Evolutionary conservation across 2,329 filamentous ascomycete genomes (phyloP).

Genomic region (Penicillium nordicum): DNA sequence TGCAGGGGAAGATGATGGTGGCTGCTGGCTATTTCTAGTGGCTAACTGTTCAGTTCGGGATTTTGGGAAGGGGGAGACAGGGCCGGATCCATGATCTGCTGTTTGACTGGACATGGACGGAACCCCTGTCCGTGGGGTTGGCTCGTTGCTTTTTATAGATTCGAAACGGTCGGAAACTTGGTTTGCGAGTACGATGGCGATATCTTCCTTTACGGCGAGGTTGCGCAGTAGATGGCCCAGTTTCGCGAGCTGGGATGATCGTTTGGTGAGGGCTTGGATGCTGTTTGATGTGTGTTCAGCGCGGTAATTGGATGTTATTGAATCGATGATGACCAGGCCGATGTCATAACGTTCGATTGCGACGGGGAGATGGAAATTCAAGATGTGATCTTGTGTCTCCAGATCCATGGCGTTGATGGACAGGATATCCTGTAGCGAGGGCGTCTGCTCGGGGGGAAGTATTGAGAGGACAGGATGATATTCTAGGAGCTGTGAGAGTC

Average conservation of each 20-base stretch:
- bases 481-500: constrained; percentile 74
- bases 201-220: constrained; percentile 67
- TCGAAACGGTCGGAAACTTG: constrained; percentile 89
- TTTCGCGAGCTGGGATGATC: constrained; percentile 72
- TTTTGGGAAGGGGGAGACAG: constrained; percentile 22
- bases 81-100: constrained; percentile 17
- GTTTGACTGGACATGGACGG: constrained; percentile 14
- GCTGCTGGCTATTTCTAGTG: background rate
- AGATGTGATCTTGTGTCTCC: constrained; percentile 91
- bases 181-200: constrained; percentile 89
- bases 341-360: constrained; percentile 71
- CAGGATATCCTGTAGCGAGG: constrained; percentile 72
- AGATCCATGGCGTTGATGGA: constrained; percentile 83
- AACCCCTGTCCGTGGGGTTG: constrained; percentile 3
- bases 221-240: constrained; percentile 71
- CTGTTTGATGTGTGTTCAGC: constrained; percentile 62
- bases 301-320: constrained; percentile 91
- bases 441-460: constrained; percentile 42
- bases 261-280: constrained; percentile 61
- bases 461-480: constrained; percentile 59
- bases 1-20: constrained; percentile 22
- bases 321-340: constrained; percentile 83
- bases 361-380: constrained; percentile 87
- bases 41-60: constrained; percentile 5
- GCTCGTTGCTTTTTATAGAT: constrained; percentile 9